These are phyloP conservation scores for Amylocarpus encephaloides DNA, from an alignment of 2,329 filamentous ascomycete species.

Conservation along the genomic window DNA sequence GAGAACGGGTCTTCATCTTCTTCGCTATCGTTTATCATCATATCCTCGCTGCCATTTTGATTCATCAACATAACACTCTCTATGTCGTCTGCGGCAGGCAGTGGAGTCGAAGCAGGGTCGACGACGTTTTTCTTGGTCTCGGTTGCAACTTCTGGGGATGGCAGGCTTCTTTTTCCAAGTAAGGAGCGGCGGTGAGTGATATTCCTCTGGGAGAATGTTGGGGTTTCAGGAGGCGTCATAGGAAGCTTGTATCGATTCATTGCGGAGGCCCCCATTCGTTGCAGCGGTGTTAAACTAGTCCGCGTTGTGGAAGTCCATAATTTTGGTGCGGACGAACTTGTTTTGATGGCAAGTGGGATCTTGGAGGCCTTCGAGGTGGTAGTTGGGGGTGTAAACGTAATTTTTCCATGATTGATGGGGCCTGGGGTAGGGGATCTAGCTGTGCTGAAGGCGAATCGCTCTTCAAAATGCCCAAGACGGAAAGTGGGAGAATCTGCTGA, in stretches of 20 bases:
- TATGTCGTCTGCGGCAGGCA: conserved; percentile 24
- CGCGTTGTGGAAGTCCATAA: conserved; percentile 4
- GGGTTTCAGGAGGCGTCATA: conserved; percentile 27
- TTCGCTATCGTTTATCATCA: conserved; percentile 45
- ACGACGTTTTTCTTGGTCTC: conserved; percentile 5
- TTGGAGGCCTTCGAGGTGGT: conserved; percentile 15
- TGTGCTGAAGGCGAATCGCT: conserved; percentile 20
- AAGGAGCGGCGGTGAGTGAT: conserved; percentile 13
- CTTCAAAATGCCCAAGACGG: conserved; percentile 14
- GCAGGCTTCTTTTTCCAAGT: conserved; percentile 17
- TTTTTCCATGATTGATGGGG: background rate
- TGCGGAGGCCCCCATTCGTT: conserved; percentile 28
- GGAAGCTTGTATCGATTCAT: conserved; percentile 19
- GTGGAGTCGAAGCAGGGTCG: conserved; percentile 34
- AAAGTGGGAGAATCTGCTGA: background rate
- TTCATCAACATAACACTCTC: conserved; percentile 19
- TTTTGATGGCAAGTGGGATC: conserved; percentile 28
- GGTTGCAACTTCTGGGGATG: conserved; percentile 25
- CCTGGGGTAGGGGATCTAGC: conserved; percentile 15
- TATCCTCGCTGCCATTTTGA: conserved; percentile 43
- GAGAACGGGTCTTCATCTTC: conserved; percentile 30
- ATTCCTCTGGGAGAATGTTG: conserved; percentile 5
- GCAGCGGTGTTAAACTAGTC: conserved; percentile 26
- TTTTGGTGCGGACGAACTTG: conserved; percentile 9
- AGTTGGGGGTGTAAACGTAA: background rate